These are phyloP conservation scores for Aspergillus fijiensis DNA, from an alignment of 2,329 filamentous ascomycete species.

Conservation along the genomic window DNA sequence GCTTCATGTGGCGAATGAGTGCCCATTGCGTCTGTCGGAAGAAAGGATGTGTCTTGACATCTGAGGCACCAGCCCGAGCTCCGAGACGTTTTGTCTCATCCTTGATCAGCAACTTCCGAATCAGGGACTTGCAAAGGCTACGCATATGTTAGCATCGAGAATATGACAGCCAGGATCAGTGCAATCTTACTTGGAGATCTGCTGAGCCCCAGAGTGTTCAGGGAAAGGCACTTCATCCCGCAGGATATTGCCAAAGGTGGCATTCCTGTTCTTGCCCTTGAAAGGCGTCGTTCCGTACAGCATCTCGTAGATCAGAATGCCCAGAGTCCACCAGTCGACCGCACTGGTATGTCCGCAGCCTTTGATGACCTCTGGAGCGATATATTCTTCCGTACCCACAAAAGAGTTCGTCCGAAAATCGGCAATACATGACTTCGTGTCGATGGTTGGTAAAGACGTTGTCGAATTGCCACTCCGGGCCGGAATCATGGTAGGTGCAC, in stretches of 20 bases:
- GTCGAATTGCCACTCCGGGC: constrained; percentile 84
- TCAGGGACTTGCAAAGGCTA: constrained; percentile 93
- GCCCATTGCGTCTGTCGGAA: constrained; percentile 97
- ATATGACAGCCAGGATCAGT: neutral
- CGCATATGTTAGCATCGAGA: constrained; percentile 5
- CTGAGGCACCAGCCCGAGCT: constrained; percentile 89
- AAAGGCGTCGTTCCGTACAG: constrained; percentile 97
- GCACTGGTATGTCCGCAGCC: constrained; percentile 97
- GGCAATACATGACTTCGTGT: constrained; percentile 96
- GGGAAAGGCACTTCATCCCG: constrained; percentile 95
- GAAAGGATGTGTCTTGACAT: constrained; percentile 95
- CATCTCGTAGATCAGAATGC: constrained; percentile 98
- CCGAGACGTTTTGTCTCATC: constrained; percentile 92
- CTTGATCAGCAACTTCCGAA: constrained; percentile 95
- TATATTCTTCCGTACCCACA: constrained; percentile 98
- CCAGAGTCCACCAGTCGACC: constrained; percentile 98
- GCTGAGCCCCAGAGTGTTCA: constrained; percentile 77
- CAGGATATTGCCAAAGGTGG: constrained; percentile 95
- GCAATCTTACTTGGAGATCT: constrained; percentile 80
- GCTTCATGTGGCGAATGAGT: constrained; percentile 94
- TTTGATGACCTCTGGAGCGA: constrained; percentile 97
- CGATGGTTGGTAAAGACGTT: constrained; percentile 88
- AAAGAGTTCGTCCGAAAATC: constrained; percentile 99
- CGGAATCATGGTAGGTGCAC: constrained; percentile 96
- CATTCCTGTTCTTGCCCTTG: constrained; percentile 98